Evolutionary conservation across 2,329 filamentous ascomycete species (phyloP).

Genomic region (Orbilia javanica): DNA sequence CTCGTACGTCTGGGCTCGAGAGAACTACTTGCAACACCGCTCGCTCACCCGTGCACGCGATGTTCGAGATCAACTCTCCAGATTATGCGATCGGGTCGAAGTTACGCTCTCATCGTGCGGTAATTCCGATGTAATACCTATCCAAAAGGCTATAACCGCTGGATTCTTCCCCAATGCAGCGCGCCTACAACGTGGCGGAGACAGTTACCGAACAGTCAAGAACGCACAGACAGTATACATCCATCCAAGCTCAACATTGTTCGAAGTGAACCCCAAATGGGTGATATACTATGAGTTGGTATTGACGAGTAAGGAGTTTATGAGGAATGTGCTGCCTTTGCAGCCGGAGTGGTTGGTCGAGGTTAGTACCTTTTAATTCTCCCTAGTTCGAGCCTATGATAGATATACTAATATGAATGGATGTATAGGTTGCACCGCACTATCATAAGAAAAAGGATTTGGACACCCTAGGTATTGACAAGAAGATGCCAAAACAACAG

Average conservation of each 20-base stretch:
- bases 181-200: conserved; percentile 82
- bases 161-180: conserved; percentile 97
- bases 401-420: conserved; percentile 31
- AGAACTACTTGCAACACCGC: conserved; percentile 94
- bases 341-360: conserved; percentile 87
- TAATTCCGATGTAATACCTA: conserved; percentile 78
- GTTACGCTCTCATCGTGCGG: conserved; percentile 76
- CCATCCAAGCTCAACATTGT: conserved; percentile 87
- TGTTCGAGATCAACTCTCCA: conserved; percentile 89
- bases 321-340: conserved; percentile 87
- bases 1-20: conserved; percentile 84
- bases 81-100: conserved; percentile 93
- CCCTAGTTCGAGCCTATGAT: neutral
- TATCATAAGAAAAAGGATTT: conserved; percentile 93
- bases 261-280: conserved; percentile 84
- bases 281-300: conserved; percentile 89
- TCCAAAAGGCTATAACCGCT: conserved; percentile 87
- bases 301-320: conserved; percentile 89
- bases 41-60: conserved; percentile 89
- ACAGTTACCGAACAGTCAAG: conserved; percentile 91
- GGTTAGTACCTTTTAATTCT: conserved; percentile 55
- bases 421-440: conserved; percentile 78
- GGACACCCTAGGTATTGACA: conserved; percentile 80
- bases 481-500: conserved; percentile 76
- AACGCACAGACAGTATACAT: conserved; percentile 88